Conservation (phyloP, 208 protist genomes). For the Entamoeba invadens region DNA sequence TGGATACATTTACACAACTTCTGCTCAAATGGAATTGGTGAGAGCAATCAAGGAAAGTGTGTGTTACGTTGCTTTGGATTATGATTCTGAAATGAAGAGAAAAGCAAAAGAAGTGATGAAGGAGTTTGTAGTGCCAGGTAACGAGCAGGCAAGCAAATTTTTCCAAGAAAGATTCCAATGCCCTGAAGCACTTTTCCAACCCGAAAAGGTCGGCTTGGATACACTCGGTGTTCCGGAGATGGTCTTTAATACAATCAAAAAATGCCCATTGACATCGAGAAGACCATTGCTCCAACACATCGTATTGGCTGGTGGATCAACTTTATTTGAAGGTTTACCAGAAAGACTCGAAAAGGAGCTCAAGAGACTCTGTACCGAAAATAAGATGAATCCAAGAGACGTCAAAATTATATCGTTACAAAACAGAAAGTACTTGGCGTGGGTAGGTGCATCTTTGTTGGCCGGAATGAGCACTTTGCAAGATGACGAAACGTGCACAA, state of each 20-base stretch:
- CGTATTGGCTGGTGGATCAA: conserved; percentile 21
- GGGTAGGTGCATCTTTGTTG: neutral
- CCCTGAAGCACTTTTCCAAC: conserved; percentile 81
- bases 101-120: conserved; percentile 45
- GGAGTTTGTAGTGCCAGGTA: conserved; percentile 62
- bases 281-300: conserved; percentile 17
- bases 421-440: neutral
- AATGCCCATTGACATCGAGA: neutral
- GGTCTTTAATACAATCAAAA: neutral
- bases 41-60: conserved; percentile 45
- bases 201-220: conserved; percentile 62
- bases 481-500: neutral
- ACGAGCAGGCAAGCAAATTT: conserved; percentile 60
- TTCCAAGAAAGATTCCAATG: conserved; percentile 65
- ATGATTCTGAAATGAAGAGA: conserved; percentile 60
- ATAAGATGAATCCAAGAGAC: neutral
- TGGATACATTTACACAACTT: conserved; percentile 76
- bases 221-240: neutral
- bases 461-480: neutral
- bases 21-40: conserved; percentile 76
- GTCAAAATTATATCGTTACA: neutral
- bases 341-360: conserved; percentile 18
- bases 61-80: conserved; percentile 66
- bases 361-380: conserved; percentile 10
- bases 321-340: conserved; percentile 25